Conservation (phyloP, 2,329 filamentous ascomycete genomes). For the Ramularia collo-cygni region DNA sequence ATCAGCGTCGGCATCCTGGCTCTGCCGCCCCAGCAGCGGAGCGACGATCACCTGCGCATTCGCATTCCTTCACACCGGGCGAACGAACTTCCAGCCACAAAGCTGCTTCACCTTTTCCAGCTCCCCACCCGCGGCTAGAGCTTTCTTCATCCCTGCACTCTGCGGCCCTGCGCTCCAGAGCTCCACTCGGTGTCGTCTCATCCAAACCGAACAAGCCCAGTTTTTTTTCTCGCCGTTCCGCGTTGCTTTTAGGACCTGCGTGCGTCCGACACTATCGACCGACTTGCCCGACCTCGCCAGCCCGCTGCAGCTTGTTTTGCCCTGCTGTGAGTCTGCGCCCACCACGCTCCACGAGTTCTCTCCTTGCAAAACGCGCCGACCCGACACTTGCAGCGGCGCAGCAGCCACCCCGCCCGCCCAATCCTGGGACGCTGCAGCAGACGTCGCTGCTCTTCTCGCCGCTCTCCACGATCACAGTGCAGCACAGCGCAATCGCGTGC, state of each 20-base stretch:
- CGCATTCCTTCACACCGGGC: conserved; percentile 12
- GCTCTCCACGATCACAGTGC: no score
- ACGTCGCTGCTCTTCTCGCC: no score
- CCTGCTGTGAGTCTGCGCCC: not conserved
- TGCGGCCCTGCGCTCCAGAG: conserved; percentile 10
- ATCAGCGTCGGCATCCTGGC: conserved; percentile 4
- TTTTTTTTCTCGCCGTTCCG: conserved; percentile 11
- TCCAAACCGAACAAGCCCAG: conserved; percentile 14
- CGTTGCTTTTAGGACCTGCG: conserved; percentile 16
- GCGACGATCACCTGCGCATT: conserved; percentile 14
- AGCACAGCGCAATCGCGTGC: conserved; percentile 4
- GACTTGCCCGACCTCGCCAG: conserved; percentile 2
- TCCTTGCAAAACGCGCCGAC: conserved; percentile 13
- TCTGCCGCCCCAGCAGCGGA: conserved; percentile 8
- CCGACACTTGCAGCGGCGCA: conserved; percentile 8
- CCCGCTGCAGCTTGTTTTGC: conserved; percentile 9
- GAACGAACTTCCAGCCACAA: conserved; percentile 14
- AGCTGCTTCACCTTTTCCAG: no score
- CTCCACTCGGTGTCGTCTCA: conserved; percentile 17
- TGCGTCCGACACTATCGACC: conserved; percentile 10
- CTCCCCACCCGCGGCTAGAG: conserved; percentile 11
- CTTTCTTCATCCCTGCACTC: conserved; percentile 10
- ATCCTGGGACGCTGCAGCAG: conserved; percentile 2
- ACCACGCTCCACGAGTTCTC: conserved; percentile 16
- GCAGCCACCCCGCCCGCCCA: not conserved